A percentile compares a stretch with the other conserved stretches of the same genome.
Evolutionary conservation across 2,329 filamentous ascomycete species (phyloP).

Genomic region (Pyrenochaeta sp.): DNA sequence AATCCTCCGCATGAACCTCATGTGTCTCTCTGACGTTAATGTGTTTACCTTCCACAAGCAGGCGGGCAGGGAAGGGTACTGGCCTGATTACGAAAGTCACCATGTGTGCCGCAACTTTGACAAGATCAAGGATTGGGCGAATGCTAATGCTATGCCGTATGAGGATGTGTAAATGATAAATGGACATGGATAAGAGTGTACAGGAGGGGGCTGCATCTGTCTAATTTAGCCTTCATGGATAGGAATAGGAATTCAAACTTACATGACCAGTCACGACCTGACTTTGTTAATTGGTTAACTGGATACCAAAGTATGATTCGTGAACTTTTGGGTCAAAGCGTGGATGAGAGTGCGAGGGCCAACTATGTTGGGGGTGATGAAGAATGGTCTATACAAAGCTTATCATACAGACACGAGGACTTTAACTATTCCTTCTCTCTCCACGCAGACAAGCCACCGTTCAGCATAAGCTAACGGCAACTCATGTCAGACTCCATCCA

Average conservation of each 20-base stretch:
- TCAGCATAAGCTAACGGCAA: background rate
- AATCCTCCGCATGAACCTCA: constrained; percentile 47
- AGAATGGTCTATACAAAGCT: constrained; percentile 1
- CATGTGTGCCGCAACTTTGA: constrained; percentile 48
- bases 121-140: constrained; percentile 43
- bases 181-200: background rate
- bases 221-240: too few relatives aligned
- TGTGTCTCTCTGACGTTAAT: constrained; percentile 46
- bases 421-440: background rate
- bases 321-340: too few relatives aligned
- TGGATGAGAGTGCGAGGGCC: background rate
- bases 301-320: too few relatives aligned
- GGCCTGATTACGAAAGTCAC: constrained; percentile 43
- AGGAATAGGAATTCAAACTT: too few relatives aligned
- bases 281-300: too few relatives aligned
- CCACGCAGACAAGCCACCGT: background rate
- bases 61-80: constrained; percentile 31
- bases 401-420: background rate
- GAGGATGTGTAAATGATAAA: constrained; percentile 20
- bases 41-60: constrained; percentile 44
- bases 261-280: too few relatives aligned
- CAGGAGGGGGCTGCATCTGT: background rate
- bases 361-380: background rate
- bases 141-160: constrained; percentile 42
- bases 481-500: constrained; percentile 25